These are phyloP conservation scores for Fusarium mangiferae DNA, from an alignment of 2,329 filamentous ascomycete genomes.

Conservation along the genomic window DNA sequence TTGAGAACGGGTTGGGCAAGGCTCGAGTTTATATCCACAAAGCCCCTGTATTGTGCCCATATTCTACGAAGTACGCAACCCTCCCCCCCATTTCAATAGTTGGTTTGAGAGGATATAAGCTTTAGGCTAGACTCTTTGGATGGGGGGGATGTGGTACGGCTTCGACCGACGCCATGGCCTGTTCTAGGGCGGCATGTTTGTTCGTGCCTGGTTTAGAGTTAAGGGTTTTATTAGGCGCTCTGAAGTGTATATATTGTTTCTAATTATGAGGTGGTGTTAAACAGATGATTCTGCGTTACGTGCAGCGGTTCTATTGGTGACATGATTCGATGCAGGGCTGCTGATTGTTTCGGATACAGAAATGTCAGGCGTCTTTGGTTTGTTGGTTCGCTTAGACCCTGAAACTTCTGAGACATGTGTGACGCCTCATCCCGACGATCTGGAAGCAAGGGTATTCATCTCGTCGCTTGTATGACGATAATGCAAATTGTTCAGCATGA, in stretches of 20 bases:
- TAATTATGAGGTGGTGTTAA: not conserved
- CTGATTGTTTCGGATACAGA: not conserved
- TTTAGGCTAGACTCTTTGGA: slow-evolving; percentile 17
- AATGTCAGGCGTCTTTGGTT: not conserved
- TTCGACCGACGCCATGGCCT: slow-evolving; percentile 10
- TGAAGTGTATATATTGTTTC: not conserved
- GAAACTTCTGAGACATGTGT: not conserved
- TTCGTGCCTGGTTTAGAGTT: not conserved
- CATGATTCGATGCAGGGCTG: not conserved
- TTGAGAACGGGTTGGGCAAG: not conserved
- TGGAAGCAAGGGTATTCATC: not conserved
- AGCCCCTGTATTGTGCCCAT: not conserved
- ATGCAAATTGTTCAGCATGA: not conserved
- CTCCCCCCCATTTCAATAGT: not conserved
- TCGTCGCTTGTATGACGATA: not conserved
- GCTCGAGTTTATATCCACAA: slow-evolving; percentile 28
- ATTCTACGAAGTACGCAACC: not conserved
- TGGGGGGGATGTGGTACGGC: slow-evolving; percentile 21
- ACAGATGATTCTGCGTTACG: not conserved
- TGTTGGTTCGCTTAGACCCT: not conserved
- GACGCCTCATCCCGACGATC: slow-evolving; percentile 2
- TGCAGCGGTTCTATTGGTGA: not conserved
- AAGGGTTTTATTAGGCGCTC: not conserved
- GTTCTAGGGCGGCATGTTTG: not conserved
- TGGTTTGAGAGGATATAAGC: slow-evolving; percentile 18